These are phyloP conservation scores for Debaryomyces tyrocola DNA, from an alignment of 805 yeast genomes.

Conservation along the genomic window DNA sequence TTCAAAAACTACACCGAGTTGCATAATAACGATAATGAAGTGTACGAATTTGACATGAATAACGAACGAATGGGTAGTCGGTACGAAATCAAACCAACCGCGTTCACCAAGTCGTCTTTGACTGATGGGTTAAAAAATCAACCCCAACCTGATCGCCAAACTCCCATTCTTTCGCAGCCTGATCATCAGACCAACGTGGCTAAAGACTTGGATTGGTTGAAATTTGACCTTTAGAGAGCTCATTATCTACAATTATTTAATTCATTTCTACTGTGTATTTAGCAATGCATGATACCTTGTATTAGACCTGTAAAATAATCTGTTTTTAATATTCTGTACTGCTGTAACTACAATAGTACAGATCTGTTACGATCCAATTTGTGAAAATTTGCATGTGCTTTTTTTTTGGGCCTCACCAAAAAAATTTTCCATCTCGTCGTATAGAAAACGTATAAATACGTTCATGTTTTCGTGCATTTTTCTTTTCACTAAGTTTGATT, in stretches of 20 bases:
- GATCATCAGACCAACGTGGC: constrained; percentile 11
- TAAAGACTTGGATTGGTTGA: constrained; percentile 32
- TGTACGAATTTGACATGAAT: constrained; percentile 2
- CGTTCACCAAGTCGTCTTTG: constrained; percentile 6
- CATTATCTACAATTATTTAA: background rate
- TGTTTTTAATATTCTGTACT: background rate
- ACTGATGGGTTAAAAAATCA: constrained; percentile 14
- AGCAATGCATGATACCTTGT: background rate
- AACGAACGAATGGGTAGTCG: constrained; percentile 3
- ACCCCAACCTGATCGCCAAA: background rate
- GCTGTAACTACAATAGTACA: background rate
- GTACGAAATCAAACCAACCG: constrained; percentile 4
- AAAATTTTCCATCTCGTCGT: constrained; percentile 3
- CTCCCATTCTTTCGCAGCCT: background rate
- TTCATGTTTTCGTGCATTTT: background rate
- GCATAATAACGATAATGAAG: constrained; percentile 2
- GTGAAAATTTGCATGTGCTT: constrained; percentile 3
- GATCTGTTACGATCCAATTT: no score
- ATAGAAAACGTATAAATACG: background rate
- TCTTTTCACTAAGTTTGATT: background rate
- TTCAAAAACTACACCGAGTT: constrained; percentile 5
- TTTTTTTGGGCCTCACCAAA: constrained; percentile 1
- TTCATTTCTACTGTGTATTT: background rate
- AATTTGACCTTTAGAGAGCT: constrained; percentile 22
- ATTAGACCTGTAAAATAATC: background rate